Conservation (phyloP, 257 asterid species). For the Solanum boliviense region DNA sequence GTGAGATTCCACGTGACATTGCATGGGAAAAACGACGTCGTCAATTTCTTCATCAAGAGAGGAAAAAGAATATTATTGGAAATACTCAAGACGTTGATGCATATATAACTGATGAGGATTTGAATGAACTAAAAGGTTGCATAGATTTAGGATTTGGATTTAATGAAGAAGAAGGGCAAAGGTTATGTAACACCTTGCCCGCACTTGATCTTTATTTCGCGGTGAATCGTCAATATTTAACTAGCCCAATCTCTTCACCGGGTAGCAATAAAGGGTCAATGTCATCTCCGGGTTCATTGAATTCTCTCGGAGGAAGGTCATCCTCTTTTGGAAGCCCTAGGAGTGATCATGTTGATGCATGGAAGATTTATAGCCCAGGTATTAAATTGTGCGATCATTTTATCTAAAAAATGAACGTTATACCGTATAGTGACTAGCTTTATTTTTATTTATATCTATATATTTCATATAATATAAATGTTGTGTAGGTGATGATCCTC, state of each 20-base stretch:
- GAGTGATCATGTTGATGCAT: constrained; percentile 10
- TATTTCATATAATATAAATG: neutral
- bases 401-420: no score
- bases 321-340: constrained; percentile 21
- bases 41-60: constrained; percentile 29
- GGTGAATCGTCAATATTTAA: constrained; percentile 43
- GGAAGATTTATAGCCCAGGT: constrained; percentile 29
- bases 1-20: constrained; percentile 54
- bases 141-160: constrained; percentile 84
- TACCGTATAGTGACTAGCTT: no score
- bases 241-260: constrained; percentile 48
- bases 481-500: constrained; percentile 49
- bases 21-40: constrained; percentile 79
- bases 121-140: constrained; percentile 71
- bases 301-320: constrained; percentile 9
- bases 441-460: neutral
- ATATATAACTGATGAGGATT: constrained; percentile 60
- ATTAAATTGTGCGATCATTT: neutral
- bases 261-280: constrained; percentile 6
- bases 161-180: constrained; percentile 60
- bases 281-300: neutral
- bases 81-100: constrained; percentile 1
- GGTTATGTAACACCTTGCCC: constrained; percentile 57
- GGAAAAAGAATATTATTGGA: constrained; percentile 19
- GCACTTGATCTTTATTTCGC: constrained; percentile 81